These are phyloP conservation scores for Tulasnella sp. DNA, from an alignment of 768 basidiomycete species.

Conservation along the genomic window DNA sequence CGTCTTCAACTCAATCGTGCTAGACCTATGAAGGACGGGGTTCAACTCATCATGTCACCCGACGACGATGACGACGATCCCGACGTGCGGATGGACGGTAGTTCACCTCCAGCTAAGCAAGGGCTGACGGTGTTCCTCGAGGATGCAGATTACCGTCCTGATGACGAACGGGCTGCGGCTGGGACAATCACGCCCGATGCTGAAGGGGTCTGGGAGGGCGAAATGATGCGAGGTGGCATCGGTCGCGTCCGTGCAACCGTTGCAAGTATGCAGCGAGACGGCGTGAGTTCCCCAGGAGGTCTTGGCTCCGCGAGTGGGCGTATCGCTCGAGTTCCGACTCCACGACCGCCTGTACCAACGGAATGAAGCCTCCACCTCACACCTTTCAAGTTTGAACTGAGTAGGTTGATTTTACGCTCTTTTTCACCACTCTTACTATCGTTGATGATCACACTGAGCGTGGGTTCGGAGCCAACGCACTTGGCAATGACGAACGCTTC, in stretches of 20 bases:
- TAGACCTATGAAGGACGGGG: slow-evolving; percentile 6
- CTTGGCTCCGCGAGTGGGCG: background rate
- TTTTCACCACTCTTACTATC: background rate
- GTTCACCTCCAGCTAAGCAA: slow-evolving; percentile 15
- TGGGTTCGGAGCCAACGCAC: background rate
- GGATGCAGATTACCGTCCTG: slow-evolving; percentile 5
- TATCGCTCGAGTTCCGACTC: slow-evolving; percentile 7
- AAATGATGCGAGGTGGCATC: slow-evolving; percentile 17
- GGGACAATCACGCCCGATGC: slow-evolving; percentile 12
- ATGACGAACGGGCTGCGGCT: background rate
- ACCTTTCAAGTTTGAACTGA: background rate
- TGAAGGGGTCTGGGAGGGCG: slow-evolving; percentile 8
- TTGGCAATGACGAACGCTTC: background rate
- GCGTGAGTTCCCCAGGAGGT: background rate
- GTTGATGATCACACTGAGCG: background rate
- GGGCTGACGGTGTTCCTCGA: slow-evolving; percentile 4
- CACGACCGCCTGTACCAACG: background rate
- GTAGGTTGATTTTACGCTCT: background rate
- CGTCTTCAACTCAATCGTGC: slow-evolving; percentile 39
- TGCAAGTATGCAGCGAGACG: slow-evolving; percentile 22
- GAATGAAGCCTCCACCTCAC: background rate
- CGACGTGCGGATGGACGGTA: slow-evolving; percentile 18
- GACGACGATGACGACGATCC: slow-evolving; percentile 11
- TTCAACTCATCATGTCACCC: slow-evolving; percentile 13
- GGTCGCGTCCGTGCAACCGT: slow-evolving; percentile 25